Evolutionary conservation across 108 stramenopile genomes (phyloP), one percentile per base, ranked within the genome.

Genomic region (Craspedostauros australis): DNA sequence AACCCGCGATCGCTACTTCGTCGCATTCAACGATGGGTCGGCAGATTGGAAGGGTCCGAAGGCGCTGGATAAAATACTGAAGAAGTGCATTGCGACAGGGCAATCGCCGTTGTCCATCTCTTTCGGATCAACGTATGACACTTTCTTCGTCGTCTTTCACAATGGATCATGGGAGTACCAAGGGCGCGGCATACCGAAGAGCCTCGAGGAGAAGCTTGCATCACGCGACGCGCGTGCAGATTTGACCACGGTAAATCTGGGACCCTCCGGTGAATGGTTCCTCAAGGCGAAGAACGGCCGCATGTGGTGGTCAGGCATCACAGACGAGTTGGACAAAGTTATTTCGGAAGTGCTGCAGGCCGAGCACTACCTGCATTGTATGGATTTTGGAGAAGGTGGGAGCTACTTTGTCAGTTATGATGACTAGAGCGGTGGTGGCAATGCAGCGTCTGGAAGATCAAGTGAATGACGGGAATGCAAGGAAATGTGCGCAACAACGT

Each of bases 271-370:
- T 23, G 83, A 91, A 61, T 91, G 84, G 82, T 91, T 84, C 47
- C 19, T 86, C 21, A 68, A 75, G 54, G 74, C 82, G 1, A 62
- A 64, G 41, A 84, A 82, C 53, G 81, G 80, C 32, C 70, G 77
- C n/a, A 73, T 82, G 62, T 91, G 84, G 83, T 91, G 84, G 84
- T 76, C 77, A 51, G 80, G 78, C 5, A 80, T 86, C 4, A 60
- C 69, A 6, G 53, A 75, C 2, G 82, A 84, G 38, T 43, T 81
- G 19, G 75, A 82, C 56, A 48, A 56, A 27, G 55, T 66, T 12
- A 67, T 86, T 50, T 25, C 61, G 15, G 60, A 67, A 16, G 57
- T 90, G 24, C 39, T 72, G 38, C 66, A 74, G 19, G 50, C 48
- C 3, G 79, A 77, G 20, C 54, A 47, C 39, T 76, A 65, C 42